A percentile compares a stretch with the other conserved stretches of the same genome.
phyloP scores from a whole-genome alignment of 2,329 filamentous ascomycete species.

The Chrysoporthe austroafricana region DNA sequence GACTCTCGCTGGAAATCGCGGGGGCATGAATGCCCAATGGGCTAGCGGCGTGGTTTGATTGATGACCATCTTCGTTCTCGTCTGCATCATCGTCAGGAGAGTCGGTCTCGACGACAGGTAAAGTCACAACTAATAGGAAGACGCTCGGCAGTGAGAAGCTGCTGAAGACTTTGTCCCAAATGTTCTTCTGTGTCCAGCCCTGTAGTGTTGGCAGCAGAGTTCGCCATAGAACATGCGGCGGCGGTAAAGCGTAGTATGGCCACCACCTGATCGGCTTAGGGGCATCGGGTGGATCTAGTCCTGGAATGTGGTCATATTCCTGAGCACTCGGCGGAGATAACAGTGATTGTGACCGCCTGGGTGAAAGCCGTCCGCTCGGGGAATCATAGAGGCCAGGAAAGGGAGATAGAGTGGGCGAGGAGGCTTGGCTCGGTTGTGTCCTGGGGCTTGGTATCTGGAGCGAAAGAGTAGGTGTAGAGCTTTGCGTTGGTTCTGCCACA shows the following conservation, averaged over 20 bases:
- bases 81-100: conserved; percentile 55
- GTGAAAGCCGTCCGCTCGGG: conserved; percentile 36
- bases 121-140: conserved; percentile 83
- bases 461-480: conserved; percentile 29
- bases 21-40: conserved; percentile 39
- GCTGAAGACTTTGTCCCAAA: conserved; percentile 83
- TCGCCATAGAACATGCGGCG: conserved; percentile 70
- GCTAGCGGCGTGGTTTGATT: conserved; percentile 37
- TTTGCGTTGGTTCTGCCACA: conserved; percentile 25
- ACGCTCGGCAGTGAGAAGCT: conserved; percentile 87
- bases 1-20: conserved; percentile 41
- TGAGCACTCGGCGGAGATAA: conserved; percentile 50
- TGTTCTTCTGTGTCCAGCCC: conserved; percentile 78
- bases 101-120: conserved; percentile 84
- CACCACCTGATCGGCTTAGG: conserved; percentile 71
- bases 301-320: conserved; percentile 41
- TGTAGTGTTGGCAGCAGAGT: conserved; percentile 88
- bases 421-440: conserved; percentile 47
- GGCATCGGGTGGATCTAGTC: conserved; percentile 42
- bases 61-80: conserved; percentile 32
- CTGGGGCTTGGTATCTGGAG: conserved; percentile 53
- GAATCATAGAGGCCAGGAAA: conserved; percentile 73
- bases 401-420: conserved; percentile 58
- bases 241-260: conserved; percentile 75
- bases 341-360: conserved; percentile 53